A percentile compares a stretch with the other conserved stretches of the same genome.
These are phyloP conservation scores for Gossypium sturtianum DNA, from an alignment of 345 rosid species.

Conservation along the genomic window DNA sequence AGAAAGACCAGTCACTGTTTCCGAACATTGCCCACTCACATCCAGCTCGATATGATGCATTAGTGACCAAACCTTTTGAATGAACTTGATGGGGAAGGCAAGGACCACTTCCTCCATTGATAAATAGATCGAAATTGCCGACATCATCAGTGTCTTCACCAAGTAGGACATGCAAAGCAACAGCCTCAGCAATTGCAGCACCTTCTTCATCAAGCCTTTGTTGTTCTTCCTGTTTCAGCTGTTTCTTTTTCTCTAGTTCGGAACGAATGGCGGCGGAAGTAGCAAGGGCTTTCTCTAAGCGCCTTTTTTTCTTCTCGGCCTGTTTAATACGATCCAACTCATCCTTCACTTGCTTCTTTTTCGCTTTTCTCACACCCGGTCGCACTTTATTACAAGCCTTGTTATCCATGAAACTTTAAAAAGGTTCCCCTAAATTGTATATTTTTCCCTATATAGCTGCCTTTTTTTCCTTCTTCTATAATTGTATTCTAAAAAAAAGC, in stretches of 20 bases:
- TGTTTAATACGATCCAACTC: constrained; percentile 77
- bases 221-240: constrained; percentile 85
- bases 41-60: constrained; percentile 40
- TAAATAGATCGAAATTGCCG: constrained; percentile 34
- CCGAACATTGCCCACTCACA: constrained; percentile 37
- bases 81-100: constrained; percentile 29
- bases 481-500: not conserved
- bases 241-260: constrained; percentile 78
- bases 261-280: constrained; percentile 79
- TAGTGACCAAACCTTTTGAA: constrained; percentile 51
- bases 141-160: constrained; percentile 89
- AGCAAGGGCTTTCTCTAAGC: constrained; percentile 84
- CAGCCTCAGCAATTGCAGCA: constrained; percentile 98
- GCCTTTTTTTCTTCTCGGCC: constrained; percentile 88
- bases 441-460: constrained; percentile 39
- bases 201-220: constrained; percentile 97
- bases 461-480: constrained; percentile 6
- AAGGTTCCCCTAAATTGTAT: constrained; percentile 43
- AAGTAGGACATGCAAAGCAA: constrained; percentile 79
- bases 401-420: constrained; percentile 55
- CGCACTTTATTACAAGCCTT: constrained; percentile 55
- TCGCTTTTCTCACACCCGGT: constrained; percentile 60
- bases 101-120: constrained; percentile 31
- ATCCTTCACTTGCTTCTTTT: constrained; percentile 74
- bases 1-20: constrained; percentile 46